These are phyloP conservation scores for Alternaria ventricosa DNA, from an alignment of 2,329 filamentous ascomycete genomes.

Conservation along the genomic window DNA sequence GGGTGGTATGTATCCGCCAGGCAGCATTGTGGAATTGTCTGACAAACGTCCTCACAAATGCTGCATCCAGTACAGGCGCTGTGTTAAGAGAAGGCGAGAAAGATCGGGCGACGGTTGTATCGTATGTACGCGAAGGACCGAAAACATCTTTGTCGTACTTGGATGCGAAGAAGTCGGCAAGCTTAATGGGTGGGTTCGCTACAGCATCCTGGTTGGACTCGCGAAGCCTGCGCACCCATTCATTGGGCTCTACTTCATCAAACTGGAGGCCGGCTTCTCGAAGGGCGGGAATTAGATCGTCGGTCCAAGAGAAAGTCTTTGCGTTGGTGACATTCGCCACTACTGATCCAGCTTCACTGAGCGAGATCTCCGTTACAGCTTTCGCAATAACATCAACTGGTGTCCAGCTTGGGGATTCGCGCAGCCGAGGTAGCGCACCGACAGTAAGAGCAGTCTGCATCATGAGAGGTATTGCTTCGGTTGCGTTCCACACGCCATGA, in stretches of 20 bases:
- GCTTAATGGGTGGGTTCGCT: constrained; percentile 60
- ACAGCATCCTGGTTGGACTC: constrained; percentile 57
- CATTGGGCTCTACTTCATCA: constrained; percentile 30
- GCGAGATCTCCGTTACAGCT: constrained; percentile 31
- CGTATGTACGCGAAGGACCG: constrained; percentile 20
- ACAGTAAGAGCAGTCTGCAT: constrained; percentile 56
- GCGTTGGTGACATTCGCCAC: constrained; percentile 64
- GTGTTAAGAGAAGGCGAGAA: constrained; percentile 23
- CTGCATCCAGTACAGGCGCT: constrained; percentile 19
- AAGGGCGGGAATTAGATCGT: constrained; percentile 61
- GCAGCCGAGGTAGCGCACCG: constrained; percentile 55
- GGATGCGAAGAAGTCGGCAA: constrained; percentile 60
- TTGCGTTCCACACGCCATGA: constrained; percentile 58
- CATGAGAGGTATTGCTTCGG: constrained; percentile 59
- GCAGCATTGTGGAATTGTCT: constrained; percentile 27
- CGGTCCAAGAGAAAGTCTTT: constrained; percentile 58
- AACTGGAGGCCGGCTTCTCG: constrained; percentile 48
- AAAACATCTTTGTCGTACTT: constrained; percentile 55
- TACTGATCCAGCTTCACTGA: constrained; percentile 28
- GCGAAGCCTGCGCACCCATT: constrained; percentile 44
- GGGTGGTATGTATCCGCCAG: constrained; percentile 8
- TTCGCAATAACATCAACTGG: constrained; percentile 39
- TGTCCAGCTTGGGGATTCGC: constrained; percentile 46
- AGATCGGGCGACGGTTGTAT: constrained; percentile 18
- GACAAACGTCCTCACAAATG: constrained; percentile 28